A percentile compares a stretch with the other conserved stretches of the same genome.
These are phyloP conservation scores for Saccharata proteae DNA, from an alignment of 2,329 filamentous ascomycete species.

Conservation along the genomic window DNA sequence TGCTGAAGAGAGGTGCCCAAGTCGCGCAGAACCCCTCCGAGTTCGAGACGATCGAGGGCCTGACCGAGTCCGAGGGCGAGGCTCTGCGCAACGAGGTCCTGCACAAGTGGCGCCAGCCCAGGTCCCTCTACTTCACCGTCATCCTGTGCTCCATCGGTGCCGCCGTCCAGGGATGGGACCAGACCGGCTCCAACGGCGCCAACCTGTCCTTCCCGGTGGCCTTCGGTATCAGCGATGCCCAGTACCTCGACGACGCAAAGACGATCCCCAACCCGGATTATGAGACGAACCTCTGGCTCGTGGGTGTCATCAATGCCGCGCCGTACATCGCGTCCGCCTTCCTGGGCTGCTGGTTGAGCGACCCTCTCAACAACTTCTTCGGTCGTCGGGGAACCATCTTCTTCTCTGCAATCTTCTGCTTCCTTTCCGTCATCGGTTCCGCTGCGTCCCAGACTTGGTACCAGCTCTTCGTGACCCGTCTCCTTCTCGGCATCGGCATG, in stretches of 20 bases:
- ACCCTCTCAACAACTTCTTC: conserved; percentile 17
- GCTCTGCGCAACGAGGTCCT: conserved; percentile 49
- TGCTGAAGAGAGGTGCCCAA: conserved; percentile 58
- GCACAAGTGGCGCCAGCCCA: conserved; percentile 49
- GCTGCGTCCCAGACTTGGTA: conserved; percentile 26
- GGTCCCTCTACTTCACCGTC: conserved; percentile 53
- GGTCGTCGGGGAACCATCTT: conserved; percentile 21
- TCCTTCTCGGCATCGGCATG: conserved; percentile 30
- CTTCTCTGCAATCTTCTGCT: conserved; percentile 16
- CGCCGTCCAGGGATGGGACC: conserved; percentile 56
- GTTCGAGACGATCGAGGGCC: conserved; percentile 49
- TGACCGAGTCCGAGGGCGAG: conserved; percentile 48
- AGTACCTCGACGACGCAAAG: conserved; percentile 12
- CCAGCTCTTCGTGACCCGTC: conserved; percentile 26
- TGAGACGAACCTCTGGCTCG: conserved; percentile 18
- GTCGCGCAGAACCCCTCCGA: conserved; percentile 57
- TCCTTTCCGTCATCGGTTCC: conserved; percentile 24
- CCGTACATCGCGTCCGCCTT: conserved; percentile 12
- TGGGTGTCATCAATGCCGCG: conserved; percentile 15
- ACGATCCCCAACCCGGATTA: conserved; percentile 10
- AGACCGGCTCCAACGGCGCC: conserved; percentile 41
- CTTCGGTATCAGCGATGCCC: conserved; percentile 36
- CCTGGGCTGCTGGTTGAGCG: conserved; percentile 16
- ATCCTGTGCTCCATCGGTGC: conserved; percentile 56
- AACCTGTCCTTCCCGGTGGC: conserved; percentile 48